Evolutionary conservation across 2,329 filamentous ascomycete species (phyloP).

Genomic region (Talaromyces islandicus): DNA sequence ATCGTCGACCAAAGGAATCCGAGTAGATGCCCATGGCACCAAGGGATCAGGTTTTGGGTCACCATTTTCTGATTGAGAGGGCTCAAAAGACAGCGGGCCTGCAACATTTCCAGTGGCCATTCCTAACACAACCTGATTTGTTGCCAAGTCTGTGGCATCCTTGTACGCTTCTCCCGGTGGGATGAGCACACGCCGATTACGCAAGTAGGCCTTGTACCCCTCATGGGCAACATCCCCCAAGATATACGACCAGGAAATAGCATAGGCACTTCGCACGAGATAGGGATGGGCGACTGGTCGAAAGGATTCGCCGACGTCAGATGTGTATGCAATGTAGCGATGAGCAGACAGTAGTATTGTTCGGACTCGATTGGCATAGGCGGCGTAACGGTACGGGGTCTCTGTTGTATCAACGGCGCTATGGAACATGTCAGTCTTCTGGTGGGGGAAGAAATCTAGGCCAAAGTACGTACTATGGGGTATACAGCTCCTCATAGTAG

Average conservation of each 20-base stretch:
- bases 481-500: conserved; percentile 70
- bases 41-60: conserved; percentile 18
- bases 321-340: conserved; percentile 94
- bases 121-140: conserved; percentile 25
- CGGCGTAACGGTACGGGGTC: conserved; percentile 80
- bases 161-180: conserved; percentile 53
- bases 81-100: conserved; percentile 12
- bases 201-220: conserved; percentile 88
- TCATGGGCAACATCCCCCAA: conserved; percentile 86
- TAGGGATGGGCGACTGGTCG: conserved; percentile 83
- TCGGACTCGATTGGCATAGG: conserved; percentile 77
- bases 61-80: conserved; percentile 2
- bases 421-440: conserved; percentile 1
- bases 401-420: conserved; percentile 76
- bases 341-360: conserved; percentile 87
- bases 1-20: conserved; percentile 73
- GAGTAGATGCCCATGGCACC: conserved; percentile 36
- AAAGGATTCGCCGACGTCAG: conserved; percentile 94
- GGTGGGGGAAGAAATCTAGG: background rate
- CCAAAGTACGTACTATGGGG: conserved; percentile 62
- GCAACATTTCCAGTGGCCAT: conserved; percentile 30
- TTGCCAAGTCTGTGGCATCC: conserved; percentile 28
- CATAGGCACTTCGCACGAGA: conserved; percentile 77
- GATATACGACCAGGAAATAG: conserved; percentile 86
- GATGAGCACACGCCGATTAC: conserved; percentile 71